Evolutionary conservation across 352 stramenopile species (phyloP), one percentile per base, ranked within the genome.

Genomic region (Phytophthora rubi): DNA sequence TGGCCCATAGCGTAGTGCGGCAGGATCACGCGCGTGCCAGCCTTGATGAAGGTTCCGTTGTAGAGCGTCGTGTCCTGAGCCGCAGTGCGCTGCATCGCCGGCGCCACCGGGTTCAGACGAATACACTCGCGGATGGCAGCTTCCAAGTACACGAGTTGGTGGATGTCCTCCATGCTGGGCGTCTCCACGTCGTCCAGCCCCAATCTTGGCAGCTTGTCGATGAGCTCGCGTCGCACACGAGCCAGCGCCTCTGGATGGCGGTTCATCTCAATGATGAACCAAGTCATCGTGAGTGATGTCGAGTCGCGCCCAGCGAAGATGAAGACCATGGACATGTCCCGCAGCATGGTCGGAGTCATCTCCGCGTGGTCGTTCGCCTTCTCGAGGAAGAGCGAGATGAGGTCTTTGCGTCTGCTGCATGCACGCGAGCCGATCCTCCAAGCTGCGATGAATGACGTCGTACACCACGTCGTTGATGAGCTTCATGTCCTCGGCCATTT

Each of bases 251-350:
- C 32, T 2, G 83, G 87, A 59, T 97, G 75, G 4, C 78, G 76
- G 33, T 82, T 87, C 53, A 97, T 70, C 71, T 93, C 85, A 44
- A 94, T 80, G 26, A 96, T 54, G 39, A 91, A 83, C 89, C 90
- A 97, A 4, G 75, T 68, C 51, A 97, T 75, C 8, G 74, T 88
- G 54, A 88, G 76, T 1, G 88, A 80, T 0, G 89, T 97, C 8
- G 90, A 94, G 60, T 93, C 89, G 0, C 85, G 68, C 1, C 88
- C 88, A 45, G 88, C 89, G n/a, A 90, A 75, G 35, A 97, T 70
- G 51, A 97, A 94, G 63, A 80, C 91, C 44, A 97, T 75, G 18
- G 86, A 71, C 66, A 94, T 86, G 48, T 95, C 82, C 8, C 81
- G 79, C 39, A 95, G 75, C 42, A 76, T 73, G 32, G 16, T 74